Conservation (phyloP, 768 basidiomycete genomes). For the Mycena rebaudengoi region DNA sequence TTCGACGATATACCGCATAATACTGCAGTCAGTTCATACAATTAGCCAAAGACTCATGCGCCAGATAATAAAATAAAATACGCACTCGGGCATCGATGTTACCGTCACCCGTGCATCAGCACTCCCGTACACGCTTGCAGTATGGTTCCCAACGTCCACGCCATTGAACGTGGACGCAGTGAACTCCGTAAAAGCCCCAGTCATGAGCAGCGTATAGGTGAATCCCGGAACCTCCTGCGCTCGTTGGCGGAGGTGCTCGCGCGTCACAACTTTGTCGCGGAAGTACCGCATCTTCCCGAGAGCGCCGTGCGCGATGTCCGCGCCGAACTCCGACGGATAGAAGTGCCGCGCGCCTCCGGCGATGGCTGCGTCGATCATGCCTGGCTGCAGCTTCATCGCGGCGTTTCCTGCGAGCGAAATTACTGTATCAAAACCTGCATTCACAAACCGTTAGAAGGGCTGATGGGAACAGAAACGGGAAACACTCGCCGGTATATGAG, state of each 20-base stretch:
- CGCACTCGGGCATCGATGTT: constrained; percentile 9
- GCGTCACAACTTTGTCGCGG: constrained; percentile 10
- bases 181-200: constrained; percentile 4
- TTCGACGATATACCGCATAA: constrained; percentile 11
- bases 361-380: constrained; percentile 13
- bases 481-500: too few relatives aligned
- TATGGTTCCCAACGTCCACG: constrained; percentile 6
- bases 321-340: constrained; percentile 17
- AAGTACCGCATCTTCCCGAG: constrained; percentile 3
- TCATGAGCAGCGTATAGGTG: constrained; percentile 11
- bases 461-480: background rate
- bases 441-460: too few relatives aligned
- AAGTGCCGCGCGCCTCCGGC: constrained; percentile 12
- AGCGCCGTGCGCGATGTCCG: background rate
- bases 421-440: constrained; percentile 14
- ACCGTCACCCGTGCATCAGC: constrained; percentile 6
- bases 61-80: background rate
- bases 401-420: constrained; percentile 1
- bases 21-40: background rate
- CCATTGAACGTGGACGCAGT: background rate
- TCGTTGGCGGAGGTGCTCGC: constrained; percentile 5
- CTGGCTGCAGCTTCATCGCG: background rate
- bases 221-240: constrained; percentile 4
- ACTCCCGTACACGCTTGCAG: background rate
- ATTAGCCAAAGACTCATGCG: background rate